phyloP scores from a whole-genome alignment of 306 rosid genomes.

The Betula pendula region DNA sequence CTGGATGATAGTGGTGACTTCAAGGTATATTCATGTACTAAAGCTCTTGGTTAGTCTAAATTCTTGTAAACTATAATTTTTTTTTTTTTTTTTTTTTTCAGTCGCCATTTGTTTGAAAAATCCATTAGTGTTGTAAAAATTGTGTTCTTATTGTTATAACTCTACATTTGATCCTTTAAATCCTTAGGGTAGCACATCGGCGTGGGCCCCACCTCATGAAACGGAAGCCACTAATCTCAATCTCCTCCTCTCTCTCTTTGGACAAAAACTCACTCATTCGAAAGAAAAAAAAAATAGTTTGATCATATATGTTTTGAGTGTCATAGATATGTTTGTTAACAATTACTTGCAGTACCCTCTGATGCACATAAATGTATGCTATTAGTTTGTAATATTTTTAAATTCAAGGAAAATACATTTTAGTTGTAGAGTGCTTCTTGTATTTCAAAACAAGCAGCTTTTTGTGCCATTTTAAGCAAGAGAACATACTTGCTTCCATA shows the following conservation, averaged over 20 bases:
- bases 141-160: background rate
- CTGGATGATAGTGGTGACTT: slow-evolving; percentile 84
- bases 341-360: background rate
- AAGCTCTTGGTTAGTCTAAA: slow-evolving; percentile 1
- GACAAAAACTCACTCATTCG: background rate
- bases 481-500: background rate
- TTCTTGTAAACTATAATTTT: background rate
- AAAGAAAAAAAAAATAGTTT: background rate
- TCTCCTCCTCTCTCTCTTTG: background rate
- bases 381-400: no score
- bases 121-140: background rate
- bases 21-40: slow-evolving; percentile 48
- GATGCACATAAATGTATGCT: background rate
- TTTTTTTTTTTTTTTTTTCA: slow-evolving; percentile 15
- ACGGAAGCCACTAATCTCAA: background rate
- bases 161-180: background rate
- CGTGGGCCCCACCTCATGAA: background rate
- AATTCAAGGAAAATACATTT: background rate
- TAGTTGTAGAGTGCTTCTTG: background rate
- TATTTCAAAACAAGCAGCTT: background rate
- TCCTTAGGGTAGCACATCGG: background rate
- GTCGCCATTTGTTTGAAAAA: background rate
- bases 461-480: background rate
- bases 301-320: background rate
- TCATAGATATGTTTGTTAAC: background rate